These are phyloP conservation scores for Spergularia marina DNA, from an alignment of 148 eudicot genomes.

Conservation along the genomic window DNA sequence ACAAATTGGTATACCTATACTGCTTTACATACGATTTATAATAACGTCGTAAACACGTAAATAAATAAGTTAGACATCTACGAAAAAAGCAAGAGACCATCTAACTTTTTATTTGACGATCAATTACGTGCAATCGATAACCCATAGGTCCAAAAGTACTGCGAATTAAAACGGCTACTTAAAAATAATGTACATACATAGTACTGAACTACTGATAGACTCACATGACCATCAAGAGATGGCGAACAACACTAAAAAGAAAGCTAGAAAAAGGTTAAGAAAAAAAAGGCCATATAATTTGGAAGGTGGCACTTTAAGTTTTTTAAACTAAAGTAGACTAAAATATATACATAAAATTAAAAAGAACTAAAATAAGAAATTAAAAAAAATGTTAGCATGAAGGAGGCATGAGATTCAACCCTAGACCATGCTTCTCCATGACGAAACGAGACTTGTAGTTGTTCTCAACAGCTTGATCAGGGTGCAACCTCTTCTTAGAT, in stretches of 20 bases:
- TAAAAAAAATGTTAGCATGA: conserved; percentile 39
- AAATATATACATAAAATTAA: conserved; percentile 1
- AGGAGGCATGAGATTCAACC: conserved; percentile 90
- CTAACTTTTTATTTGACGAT: too few species aligned
- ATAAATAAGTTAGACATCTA: too few species aligned
- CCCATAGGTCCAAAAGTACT: too few species aligned
- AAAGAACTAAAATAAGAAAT: background rate
- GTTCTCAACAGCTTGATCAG: conserved; percentile 36
- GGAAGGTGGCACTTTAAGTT: background rate
- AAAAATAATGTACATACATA: too few species aligned
- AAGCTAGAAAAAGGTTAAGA: background rate
- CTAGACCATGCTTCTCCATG: conserved; percentile 74
- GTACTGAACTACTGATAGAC: background rate
- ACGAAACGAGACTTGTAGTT: conserved; percentile 55
- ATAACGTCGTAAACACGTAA: too few species aligned
- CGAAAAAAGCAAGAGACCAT: too few species aligned
- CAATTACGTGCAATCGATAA: too few species aligned
- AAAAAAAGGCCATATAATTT: conserved; percentile 8
- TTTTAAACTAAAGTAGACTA: conserved; percentile 6
- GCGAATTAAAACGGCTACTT: too few species aligned
- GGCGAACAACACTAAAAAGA: conserved; percentile 4
- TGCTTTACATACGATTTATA: too few species aligned
- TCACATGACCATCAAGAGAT: background rate
- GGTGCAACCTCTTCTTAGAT: conserved; percentile 68
- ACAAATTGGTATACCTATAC: too few species aligned